A percentile compares a stretch with the other conserved stretches of the same genome.
Conservation (phyloP, 2,329 filamentous ascomycete species). For the Dactylellina leptospora region DNA sequence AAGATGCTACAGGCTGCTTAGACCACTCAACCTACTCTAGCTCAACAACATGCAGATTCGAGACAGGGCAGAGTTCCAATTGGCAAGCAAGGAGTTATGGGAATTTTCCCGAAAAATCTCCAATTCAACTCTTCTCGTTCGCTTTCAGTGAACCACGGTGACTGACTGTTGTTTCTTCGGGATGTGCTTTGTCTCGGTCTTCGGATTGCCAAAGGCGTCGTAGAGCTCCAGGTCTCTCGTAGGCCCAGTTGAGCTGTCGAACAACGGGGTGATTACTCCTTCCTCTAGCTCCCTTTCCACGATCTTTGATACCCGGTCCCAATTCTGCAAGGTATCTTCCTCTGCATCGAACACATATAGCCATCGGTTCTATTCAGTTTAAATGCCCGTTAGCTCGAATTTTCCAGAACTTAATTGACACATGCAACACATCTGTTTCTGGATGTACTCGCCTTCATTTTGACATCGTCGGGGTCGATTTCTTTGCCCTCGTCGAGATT, state of each 20-base stretch:
- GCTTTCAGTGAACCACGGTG: constrained; percentile 5
- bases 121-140: background rate
- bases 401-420: background rate
- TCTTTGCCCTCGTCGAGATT: constrained; percentile 61
- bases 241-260: constrained; percentile 43
- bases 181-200: constrained; percentile 28
- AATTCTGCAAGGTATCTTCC: constrained; percentile 61
- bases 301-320: constrained; percentile 61
- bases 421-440: constrained; percentile 1
- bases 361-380: constrained; percentile 61
- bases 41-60: no score
- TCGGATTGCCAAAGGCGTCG: constrained; percentile 29
- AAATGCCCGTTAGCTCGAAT: background rate
- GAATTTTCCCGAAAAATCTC: constrained; percentile 4
- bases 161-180: constrained; percentile 36
- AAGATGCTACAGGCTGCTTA: no score
- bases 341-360: constrained; percentile 64
- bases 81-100: background rate
- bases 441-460: constrained; percentile 59
- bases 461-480: constrained; percentile 63
- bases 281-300: constrained; percentile 57
- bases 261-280: constrained; percentile 60
- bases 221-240: constrained; percentile 37
- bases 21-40: no score
- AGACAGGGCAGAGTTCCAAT: background rate